phyloP scores from a whole-genome alignment of 345 rosid genomes.

The Eucalyptus regnans region DNA sequence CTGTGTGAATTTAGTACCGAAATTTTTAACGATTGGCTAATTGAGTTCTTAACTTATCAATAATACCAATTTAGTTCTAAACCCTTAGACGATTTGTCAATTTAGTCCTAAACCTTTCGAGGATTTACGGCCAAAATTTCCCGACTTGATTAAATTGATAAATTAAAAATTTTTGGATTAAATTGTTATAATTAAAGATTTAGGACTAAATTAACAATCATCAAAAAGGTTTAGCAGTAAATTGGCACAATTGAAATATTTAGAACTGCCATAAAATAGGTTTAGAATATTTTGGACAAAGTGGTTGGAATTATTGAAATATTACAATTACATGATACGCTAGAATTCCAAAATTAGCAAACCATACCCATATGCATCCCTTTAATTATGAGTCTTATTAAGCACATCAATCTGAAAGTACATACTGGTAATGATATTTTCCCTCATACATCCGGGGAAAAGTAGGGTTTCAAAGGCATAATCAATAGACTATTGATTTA shows the following conservation, averaged over 20 bases:
- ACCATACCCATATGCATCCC: background rate
- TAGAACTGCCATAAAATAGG: fast-evolving
- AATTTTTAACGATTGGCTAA: background rate
- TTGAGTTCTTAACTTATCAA: background rate
- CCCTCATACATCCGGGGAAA: background rate
- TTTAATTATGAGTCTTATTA: background rate
- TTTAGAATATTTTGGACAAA: background rate
- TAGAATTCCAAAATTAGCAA: background rate
- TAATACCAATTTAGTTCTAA: background rate
- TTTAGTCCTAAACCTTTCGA: background rate
- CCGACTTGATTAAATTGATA: background rate
- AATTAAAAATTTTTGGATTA: background rate
- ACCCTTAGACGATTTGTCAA: background rate
- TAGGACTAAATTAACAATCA: background rate
- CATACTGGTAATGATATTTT: background rate
- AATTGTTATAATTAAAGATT: background rate
- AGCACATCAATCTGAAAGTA: background rate
- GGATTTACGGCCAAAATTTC: fast-evolving
- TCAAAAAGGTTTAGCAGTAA: background rate
- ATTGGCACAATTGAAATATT: background rate
- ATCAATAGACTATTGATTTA: background rate
- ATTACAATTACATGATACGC: background rate
- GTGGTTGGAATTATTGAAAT: background rate
- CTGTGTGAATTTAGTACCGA: background rate
- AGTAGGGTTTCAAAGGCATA: background rate